Conservation (phyloP, 23 red algal genomes). For the Pyropia haitanensis region DNA sequence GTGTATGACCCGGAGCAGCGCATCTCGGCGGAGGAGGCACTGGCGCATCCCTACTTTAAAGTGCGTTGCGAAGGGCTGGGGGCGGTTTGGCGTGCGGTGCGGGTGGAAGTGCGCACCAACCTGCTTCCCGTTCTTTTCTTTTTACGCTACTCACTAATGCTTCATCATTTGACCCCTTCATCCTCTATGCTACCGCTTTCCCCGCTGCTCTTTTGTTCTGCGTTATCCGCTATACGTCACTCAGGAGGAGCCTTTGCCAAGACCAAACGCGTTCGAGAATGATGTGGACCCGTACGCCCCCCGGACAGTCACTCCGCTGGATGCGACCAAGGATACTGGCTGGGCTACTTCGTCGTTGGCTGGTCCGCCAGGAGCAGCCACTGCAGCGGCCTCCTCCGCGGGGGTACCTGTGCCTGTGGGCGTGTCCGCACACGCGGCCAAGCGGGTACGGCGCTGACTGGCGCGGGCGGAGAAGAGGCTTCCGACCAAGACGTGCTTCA, state of each 20-base stretch:
- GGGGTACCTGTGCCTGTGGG: no score
- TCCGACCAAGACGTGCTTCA: no score
- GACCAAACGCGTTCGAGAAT: slow-evolving; percentile 43
- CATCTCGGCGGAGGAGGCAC: slow-evolving; percentile 57
- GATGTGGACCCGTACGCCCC: slow-evolving; percentile 65
- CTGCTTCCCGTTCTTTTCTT: neutral
- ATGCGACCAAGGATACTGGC: slow-evolving; percentile 68
- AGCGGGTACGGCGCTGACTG: no score
- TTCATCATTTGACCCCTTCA: neutral
- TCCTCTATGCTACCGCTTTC: neutral
- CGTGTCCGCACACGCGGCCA: no score
- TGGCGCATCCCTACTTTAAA: slow-evolving; percentile 65
- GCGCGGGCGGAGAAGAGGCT: no score
- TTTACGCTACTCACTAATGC: neutral
- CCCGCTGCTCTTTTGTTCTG: neutral
- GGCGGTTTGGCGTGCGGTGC: neutral
- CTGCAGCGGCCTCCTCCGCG: no score
- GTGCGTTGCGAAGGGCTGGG: slow-evolving; percentile 8
- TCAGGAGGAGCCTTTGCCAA: slow-evolving; percentile 63
- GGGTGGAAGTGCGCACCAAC: no score
- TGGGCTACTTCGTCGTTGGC: slow-evolving; percentile 23
- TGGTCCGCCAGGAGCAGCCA: no score
- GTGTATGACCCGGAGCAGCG: slow-evolving; percentile 81
- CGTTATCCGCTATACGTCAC: neutral
- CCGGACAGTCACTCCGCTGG: slow-evolving; percentile 63